A percentile compares a stretch with the other conserved stretches of the same genome.
phyloP scores from a whole-genome alignment of 495 filamentous ascomycete genomes.

The Jackrogersella minutella region DNA sequence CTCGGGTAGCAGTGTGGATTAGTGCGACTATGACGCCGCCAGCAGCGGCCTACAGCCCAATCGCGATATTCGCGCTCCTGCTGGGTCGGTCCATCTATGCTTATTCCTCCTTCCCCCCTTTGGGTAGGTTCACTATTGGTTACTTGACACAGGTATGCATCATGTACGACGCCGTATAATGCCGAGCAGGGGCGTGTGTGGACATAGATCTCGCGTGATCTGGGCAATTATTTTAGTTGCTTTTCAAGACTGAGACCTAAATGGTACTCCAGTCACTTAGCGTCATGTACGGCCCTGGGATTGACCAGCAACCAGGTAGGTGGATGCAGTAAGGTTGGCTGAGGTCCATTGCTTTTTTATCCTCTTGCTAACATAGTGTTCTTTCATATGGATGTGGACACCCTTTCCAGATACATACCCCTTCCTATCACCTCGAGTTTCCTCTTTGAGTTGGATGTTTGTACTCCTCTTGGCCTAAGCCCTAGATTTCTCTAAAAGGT shows the following conservation, averaged over 20 bases:
- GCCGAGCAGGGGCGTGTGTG: slow-evolving; percentile 25
- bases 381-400: not conserved
- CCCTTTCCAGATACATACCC: slow-evolving; percentile 2
- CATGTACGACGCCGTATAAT: slow-evolving; percentile 37
- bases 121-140: slow-evolving; percentile 27
- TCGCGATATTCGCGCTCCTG: slow-evolving; percentile 34
- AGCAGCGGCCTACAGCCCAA: slow-evolving; percentile 27
- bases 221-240: slow-evolving; percentile 16
- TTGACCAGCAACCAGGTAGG: slow-evolving; percentile 29
- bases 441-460: not conserved
- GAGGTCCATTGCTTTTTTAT: slow-evolving; percentile 20
- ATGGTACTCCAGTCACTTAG: slow-evolving; percentile 25
- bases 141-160: slow-evolving; percentile 27
- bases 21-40: slow-evolving; percentile 40
- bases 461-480: not conserved
- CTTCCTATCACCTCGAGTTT: not conserved
- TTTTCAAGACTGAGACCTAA: slow-evolving; percentile 37
- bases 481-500: not conserved
- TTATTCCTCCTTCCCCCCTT: slow-evolving; percentile 21
- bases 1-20: slow-evolving; percentile 42
- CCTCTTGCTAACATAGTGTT: not conserved
- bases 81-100: slow-evolving; percentile 33
- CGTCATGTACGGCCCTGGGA: slow-evolving; percentile 20
- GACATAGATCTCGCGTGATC: slow-evolving; percentile 17
- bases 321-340: slow-evolving; percentile 13